Evolutionary conservation across 2,329 filamentous ascomycete species (phyloP).

Genomic region (Neonectria punicea): DNA sequence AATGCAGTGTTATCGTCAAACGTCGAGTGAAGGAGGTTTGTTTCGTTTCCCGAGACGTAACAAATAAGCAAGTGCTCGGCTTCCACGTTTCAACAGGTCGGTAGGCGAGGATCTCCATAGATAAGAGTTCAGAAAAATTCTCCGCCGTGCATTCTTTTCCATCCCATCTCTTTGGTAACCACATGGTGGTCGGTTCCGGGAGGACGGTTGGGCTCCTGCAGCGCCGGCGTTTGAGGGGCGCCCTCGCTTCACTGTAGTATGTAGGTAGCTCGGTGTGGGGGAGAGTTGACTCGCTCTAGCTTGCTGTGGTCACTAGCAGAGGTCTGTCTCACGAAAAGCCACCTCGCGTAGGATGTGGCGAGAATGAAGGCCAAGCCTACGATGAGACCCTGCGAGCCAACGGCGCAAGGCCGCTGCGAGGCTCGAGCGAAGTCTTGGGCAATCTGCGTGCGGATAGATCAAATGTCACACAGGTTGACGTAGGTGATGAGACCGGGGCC

Average conservation of each 20-base stretch:
- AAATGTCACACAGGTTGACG: background rate
- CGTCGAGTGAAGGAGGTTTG: slow-evolving; percentile 15
- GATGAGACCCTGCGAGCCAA: background rate
- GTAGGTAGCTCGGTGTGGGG: background rate
- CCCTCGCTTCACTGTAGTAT: slow-evolving; percentile 2
- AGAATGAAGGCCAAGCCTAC: background rate
- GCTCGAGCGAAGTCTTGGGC: background rate
- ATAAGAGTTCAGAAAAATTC: slow-evolving; percentile 5
- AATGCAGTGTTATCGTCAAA: slow-evolving; percentile 15
- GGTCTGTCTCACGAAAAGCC: slow-evolving; percentile 9
- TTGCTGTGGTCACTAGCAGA: slow-evolving; percentile 8
- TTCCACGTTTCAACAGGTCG: slow-evolving; percentile 9
- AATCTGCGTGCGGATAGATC: background rate
- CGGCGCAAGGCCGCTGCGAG: background rate
- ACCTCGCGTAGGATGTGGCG: slow-evolving; percentile 7
- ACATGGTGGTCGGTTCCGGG: slow-evolving; percentile 8
- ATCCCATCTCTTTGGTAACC: slow-evolving; percentile 6
- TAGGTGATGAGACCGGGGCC: slow-evolving; percentile 2
- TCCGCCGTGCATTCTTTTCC: slow-evolving; percentile 9
- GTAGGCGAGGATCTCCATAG: slow-evolving; percentile 4
- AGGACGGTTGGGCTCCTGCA: slow-evolving; percentile 10
- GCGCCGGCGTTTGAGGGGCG: slow-evolving; percentile 19
- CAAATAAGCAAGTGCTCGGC: slow-evolving; percentile 1
- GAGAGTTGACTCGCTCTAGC: background rate
- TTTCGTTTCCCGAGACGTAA: slow-evolving; percentile 19